These are phyloP conservation scores for Salix arbutifolia DNA, from an alignment of 345 rosid genomes.

Conservation along the genomic window DNA sequence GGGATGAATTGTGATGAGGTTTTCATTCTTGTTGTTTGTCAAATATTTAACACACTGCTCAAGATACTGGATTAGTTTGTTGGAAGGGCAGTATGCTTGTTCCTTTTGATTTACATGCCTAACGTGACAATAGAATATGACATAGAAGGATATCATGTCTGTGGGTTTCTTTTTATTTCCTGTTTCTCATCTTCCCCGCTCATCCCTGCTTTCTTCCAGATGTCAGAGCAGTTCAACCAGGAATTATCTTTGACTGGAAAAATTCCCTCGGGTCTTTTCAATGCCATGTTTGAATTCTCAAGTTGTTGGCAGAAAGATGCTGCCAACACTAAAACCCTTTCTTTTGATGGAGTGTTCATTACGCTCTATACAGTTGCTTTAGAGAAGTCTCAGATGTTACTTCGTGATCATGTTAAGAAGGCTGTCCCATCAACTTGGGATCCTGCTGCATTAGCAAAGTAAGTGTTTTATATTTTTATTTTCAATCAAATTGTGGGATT, in stretches of 20 bases:
- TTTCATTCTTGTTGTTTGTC: not conserved
- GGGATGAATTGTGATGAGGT: not conserved
- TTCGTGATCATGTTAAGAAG: conserved; percentile 70
- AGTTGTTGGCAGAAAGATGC: conserved; percentile 95
- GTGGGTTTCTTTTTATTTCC: not conserved
- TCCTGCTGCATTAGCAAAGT: conserved; percentile 87
- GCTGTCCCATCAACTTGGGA: conserved; percentile 90
- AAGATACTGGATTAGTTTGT: not conserved
- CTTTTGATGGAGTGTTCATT: conserved; percentile 88
- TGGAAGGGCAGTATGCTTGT: not conserved
- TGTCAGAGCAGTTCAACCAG: conserved; percentile 97
- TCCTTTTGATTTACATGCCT: not conserved
- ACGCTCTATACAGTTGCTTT: conserved; percentile 75
- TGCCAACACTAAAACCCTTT: conserved; percentile 82
- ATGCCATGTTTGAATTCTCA: conserved; percentile 82
- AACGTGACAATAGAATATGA: not conserved
- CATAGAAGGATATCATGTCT: not conserved
- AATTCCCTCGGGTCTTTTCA: conserved; percentile 90
- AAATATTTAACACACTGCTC: not conserved
- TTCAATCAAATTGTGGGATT: not conserved
- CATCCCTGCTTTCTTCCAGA: conserved; percentile 37
- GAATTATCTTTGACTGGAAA: conserved; percentile 81
- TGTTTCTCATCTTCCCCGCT: not conserved
- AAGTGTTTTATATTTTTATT: conserved; percentile 4
- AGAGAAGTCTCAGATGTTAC: conserved; percentile 74